These are phyloP conservation scores for Boletus bicolor DNA, from an alignment of 768 basidiomycete genomes.

Conservation along the genomic window DNA sequence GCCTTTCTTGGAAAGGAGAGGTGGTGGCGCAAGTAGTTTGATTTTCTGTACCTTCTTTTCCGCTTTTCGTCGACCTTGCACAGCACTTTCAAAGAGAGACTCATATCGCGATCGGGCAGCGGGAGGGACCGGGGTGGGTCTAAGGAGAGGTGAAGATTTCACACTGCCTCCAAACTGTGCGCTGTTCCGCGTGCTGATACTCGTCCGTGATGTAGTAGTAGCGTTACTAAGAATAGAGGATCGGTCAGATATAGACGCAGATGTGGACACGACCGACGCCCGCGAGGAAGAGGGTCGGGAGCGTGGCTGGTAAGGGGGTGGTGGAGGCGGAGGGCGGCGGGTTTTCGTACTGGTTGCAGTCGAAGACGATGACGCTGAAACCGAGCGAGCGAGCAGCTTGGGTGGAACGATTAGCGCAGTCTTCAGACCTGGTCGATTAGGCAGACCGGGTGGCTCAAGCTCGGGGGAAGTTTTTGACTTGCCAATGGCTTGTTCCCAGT, in stretches of 20 bases:
- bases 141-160: constrained; percentile 35
- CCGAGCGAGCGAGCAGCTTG: constrained; percentile 31
- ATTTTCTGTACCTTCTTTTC: constrained; percentile 27
- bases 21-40: constrained; percentile 32
- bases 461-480: constrained; percentile 29
- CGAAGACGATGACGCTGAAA: constrained; percentile 37
- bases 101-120: constrained; percentile 67
- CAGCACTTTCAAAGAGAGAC: constrained; percentile 58
- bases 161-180: constrained; percentile 17
- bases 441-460: constrained; percentile 44
- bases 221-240: constrained; percentile 56
- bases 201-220: constrained; percentile 40
- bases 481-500: constrained; percentile 49
- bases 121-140: constrained; percentile 66
- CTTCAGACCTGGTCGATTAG: constrained; percentile 40
- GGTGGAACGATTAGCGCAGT: constrained; percentile 19
- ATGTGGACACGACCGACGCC: constrained; percentile 35
- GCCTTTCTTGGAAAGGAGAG: constrained; percentile 39
- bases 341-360: constrained; percentile 36
- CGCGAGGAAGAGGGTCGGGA: constrained; percentile 35
- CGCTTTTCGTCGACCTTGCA: constrained; percentile 46
- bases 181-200: constrained; percentile 32
- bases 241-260: constrained; percentile 54
- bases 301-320: constrained; percentile 30
- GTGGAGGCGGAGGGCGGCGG: constrained; percentile 39